Evolutionary conservation across 2,329 filamentous ascomycete species (phyloP).

Genomic region (Helminthosporium solani): DNA sequence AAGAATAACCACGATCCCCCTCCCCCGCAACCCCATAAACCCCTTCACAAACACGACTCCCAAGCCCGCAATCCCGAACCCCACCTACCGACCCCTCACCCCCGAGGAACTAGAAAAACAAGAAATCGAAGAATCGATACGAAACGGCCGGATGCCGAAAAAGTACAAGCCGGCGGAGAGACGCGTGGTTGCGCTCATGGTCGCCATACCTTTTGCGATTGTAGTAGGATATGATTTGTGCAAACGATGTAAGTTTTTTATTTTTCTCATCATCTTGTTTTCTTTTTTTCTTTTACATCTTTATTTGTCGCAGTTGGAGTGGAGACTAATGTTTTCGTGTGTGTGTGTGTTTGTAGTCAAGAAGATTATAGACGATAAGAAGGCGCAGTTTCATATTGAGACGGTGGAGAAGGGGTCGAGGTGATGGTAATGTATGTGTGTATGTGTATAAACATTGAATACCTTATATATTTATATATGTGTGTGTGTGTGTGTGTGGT

Average conservation of each 20-base stretch:
- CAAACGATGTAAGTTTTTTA: slow-evolving; percentile 18
- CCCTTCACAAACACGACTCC: slow-evolving; percentile 6
- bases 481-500: too few relatives aligned
- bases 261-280: too few relatives aligned
- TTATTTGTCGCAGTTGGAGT: background rate
- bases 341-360: too few relatives aligned
- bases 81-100: slow-evolving; percentile 3
- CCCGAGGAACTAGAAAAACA: slow-evolving; percentile 1
- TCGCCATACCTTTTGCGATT: slow-evolving; percentile 36
- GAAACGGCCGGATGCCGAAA: slow-evolving; percentile 21
- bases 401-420: background rate
- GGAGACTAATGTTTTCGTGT: background rate
- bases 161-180: slow-evolving; percentile 38
- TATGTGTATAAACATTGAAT: too few relatives aligned
- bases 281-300: too few relatives aligned
- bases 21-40: slow-evolving; percentile 19
- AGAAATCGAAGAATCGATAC: slow-evolving; percentile 13
- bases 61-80: slow-evolving; percentile 5
- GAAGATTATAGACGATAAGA: background rate
- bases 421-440: too few relatives aligned
- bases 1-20: slow-evolving; percentile 25
- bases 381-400: background rate
- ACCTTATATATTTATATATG: too few relatives aligned
- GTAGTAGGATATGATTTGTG: slow-evolving; percentile 38
- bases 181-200: slow-evolving; percentile 36